These are phyloP conservation scores for Trypanosoma cruzi DNA, from an alignment of 208 protist species.

Conservation along the genomic window DNA sequence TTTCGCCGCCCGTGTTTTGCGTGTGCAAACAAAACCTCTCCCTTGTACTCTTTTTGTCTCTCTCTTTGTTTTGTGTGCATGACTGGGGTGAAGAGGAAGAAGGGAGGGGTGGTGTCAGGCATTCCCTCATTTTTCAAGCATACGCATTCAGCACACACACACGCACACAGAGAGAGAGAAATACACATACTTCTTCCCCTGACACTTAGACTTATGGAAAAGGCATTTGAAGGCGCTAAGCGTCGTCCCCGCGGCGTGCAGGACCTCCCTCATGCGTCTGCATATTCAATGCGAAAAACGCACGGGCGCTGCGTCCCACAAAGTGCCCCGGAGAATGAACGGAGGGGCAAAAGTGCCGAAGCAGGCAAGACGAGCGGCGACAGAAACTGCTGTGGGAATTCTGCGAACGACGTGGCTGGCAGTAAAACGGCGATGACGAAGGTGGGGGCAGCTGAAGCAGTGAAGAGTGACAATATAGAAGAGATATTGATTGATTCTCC, in stretches of 20 bases:
- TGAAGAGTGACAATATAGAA: background rate
- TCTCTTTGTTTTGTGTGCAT: too few species aligned
- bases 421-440: background rate
- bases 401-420: background rate
- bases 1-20: too few species aligned
- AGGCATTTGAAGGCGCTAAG: background rate
- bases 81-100: too few species aligned
- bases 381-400: background rate
- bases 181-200: background rate
- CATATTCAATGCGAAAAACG: background rate
- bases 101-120: too few species aligned
- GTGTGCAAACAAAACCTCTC: too few species aligned
- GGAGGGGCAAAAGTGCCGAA: background rate
- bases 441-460: background rate
- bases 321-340: background rate
- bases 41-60: too few species aligned
- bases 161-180: too few species aligned
- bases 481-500: constrained; percentile 13
- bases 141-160: too few species aligned
- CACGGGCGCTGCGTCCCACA: background rate
- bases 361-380: background rate
- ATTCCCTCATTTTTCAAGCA: background rate
- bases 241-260: background rate
- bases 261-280: background rate
- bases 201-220: background rate